Conservation (phyloP, 73 alveolate species). For the Tetrahymena elliotti region DNA sequence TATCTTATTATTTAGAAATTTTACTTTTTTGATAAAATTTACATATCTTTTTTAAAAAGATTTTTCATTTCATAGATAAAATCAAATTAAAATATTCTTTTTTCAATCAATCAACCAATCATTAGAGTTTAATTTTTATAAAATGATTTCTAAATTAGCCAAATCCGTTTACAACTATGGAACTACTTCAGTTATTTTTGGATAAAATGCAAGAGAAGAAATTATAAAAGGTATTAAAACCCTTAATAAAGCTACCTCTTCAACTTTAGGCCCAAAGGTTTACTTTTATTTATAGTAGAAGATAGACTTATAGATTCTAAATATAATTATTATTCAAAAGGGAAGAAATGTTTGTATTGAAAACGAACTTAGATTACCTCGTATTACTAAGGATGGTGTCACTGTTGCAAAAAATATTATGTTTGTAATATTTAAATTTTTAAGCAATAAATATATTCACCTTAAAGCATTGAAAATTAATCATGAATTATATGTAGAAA, state of each 20-base stretch:
- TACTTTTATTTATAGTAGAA: neutral
- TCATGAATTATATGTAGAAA: neutral
- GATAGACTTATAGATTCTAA: neutral
- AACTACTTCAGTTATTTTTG: neutral
- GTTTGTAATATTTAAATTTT: neutral
- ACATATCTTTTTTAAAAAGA: neutral
- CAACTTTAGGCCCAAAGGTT: neutral
- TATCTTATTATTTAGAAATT: neutral
- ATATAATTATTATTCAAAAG: neutral
- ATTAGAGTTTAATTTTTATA: neutral
- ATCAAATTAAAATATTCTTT: neutral
- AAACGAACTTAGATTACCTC: constrained; percentile 39
- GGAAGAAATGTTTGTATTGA: neutral
- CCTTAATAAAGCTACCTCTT: neutral
- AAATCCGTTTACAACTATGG: neutral
- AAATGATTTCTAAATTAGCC: neutral
- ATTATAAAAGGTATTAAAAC: neutral
- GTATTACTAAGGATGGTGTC: constrained; percentile 86
- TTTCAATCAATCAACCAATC: neutral
- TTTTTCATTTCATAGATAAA: neutral
- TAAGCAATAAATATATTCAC: neutral
- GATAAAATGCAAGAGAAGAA: neutral
- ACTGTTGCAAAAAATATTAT: constrained; percentile 53
- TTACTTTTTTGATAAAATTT: neutral
- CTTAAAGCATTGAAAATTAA: no score